Percentiles rank a stretch among this genome's conserved stretches.
These are phyloP conservation scores for Leccinellum rugosiceps DNA, from an alignment of 768 basidiomycete species.

Conservation along the genomic window DNA sequence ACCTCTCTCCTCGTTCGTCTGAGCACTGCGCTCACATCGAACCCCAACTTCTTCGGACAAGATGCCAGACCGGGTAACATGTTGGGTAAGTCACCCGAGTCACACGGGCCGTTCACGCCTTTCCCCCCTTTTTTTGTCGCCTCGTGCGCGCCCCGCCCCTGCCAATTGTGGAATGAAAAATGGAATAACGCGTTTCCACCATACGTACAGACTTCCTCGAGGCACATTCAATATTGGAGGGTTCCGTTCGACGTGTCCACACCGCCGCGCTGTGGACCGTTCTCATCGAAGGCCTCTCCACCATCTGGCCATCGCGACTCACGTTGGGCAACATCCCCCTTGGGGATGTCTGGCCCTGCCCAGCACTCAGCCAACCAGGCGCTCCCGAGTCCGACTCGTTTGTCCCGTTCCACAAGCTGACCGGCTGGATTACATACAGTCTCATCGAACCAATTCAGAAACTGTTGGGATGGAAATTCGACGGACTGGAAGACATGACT, in stretches of 20 bases:
- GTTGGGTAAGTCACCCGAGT: constrained; percentile 47
- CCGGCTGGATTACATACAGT: constrained; percentile 90
- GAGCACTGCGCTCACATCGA: constrained; percentile 61
- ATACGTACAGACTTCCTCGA: constrained; percentile 61
- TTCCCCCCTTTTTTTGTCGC: background rate
- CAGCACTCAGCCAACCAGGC: constrained; percentile 37
- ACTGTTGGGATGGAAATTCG: constrained; percentile 75
- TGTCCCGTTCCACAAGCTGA: constrained; percentile 96
- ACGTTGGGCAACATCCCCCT: constrained; percentile 66
- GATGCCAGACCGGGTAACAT: constrained; percentile 80
- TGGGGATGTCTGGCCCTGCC: constrained; percentile 94
- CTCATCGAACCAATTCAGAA: constrained; percentile 81
- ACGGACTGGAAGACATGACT: constrained; percentile 80
- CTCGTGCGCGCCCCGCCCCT: background rate
- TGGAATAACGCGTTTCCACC: background rate
- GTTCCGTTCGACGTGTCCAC: constrained; percentile 49
- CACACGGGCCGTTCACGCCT: background rate
- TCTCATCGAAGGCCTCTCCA: constrained; percentile 77
- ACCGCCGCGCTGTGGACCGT: constrained; percentile 77
- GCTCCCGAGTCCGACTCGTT: constrained; percentile 51
- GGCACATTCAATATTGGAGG: constrained; percentile 45
- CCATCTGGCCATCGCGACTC: constrained; percentile 85
- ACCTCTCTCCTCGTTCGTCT: constrained; percentile 73
- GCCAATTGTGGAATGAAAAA: background rate
- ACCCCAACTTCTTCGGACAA: constrained; percentile 66